phyloP scores from a whole-genome alignment of 2,329 filamentous ascomycete species.

The Aspergillus awamori region DNA sequence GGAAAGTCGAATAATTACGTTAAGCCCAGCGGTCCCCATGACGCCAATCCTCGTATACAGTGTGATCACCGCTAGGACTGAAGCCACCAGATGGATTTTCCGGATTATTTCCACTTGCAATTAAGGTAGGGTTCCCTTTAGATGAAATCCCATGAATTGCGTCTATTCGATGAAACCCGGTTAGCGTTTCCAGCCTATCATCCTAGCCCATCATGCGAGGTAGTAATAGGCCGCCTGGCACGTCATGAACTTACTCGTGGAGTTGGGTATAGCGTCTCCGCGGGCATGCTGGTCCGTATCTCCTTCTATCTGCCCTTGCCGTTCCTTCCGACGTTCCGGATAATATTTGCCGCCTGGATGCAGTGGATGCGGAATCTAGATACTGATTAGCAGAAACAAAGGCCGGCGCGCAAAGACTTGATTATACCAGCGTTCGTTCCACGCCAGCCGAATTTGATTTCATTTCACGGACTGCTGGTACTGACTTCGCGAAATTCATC shows the following conservation, averaged over 20 bases:
- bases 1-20: conserved; percentile 1
- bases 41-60: conserved; percentile 20
- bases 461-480: conserved; percentile 45
- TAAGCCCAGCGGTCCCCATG: conserved; percentile 26
- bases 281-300: conserved; percentile 4
- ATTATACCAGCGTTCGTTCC: conserved; percentile 43
- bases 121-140: no score
- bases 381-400: conserved; percentile 40
- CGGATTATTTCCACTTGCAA: neutral
- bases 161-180: conserved; percentile 11
- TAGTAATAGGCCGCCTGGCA: conserved; percentile 16
- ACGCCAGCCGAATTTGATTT: conserved; percentile 38
- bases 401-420: conserved; percentile 29
- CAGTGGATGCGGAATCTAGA: conserved; percentile 46
- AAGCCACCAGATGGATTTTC: conserved; percentile 1
- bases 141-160: neutral
- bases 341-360: conserved; percentile 53
- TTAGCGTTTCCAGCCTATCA: conserved; percentile 10
- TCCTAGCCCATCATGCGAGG: conserved; percentile 16
- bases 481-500: conserved; percentile 58
- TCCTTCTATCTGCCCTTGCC: conserved; percentile 12
- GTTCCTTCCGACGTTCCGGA: conserved; percentile 36
- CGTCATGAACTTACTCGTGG: conserved; percentile 30
- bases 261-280: conserved; percentile 14
- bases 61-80: conserved; percentile 10